Percentiles rank a stretch among this genome's conserved stretches.
These are phyloP conservation scores for Termitomyces sp. DNA, from an alignment of 768 basidiomycete species.

Conservation along the genomic window DNA sequence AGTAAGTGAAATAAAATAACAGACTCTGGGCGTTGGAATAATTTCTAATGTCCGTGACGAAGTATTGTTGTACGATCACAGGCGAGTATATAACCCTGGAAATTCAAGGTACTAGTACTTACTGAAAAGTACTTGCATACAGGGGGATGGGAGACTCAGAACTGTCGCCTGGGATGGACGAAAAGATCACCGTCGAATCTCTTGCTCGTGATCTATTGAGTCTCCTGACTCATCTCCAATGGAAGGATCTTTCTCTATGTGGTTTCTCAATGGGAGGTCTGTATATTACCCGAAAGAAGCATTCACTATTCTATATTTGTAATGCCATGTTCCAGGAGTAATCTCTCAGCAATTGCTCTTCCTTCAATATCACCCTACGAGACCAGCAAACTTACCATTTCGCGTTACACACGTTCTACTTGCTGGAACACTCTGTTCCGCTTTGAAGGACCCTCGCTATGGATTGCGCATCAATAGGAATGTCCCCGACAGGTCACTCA, in stretches of 20 bases:
- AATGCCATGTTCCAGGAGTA: slow-evolving; percentile 24
- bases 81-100: slow-evolving; percentile 6
- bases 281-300: background rate
- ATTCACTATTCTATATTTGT: too few species aligned
- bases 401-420: slow-evolving; percentile 42
- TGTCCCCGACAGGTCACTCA: slow-evolving; percentile 15
- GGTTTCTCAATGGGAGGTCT: slow-evolving; percentile 54
- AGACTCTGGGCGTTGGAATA: background rate
- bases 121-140: background rate
- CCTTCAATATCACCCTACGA: slow-evolving; percentile 37
- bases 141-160: slow-evolving; percentile 48
- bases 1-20: slow-evolving; percentile 25
- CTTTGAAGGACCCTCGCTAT: slow-evolving; percentile 21
- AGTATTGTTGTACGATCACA: slow-evolving; percentile 45
- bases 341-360: slow-evolving; percentile 44
- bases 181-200: slow-evolving; percentile 36
- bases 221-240: too few species aligned
- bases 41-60: background rate
- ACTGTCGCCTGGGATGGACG: slow-evolving; percentile 25
- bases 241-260: slow-evolving; percentile 38
- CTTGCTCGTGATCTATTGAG: too few species aligned
- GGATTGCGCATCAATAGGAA: slow-evolving; percentile 22
- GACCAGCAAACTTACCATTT: slow-evolving; percentile 29
- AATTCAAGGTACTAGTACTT: background rate
- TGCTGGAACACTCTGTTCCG: slow-evolving; percentile 26